These are phyloP conservation scores for Mrakia blollopis DNA, from an alignment of 768 basidiomycete genomes.

Conservation along the genomic window DNA sequence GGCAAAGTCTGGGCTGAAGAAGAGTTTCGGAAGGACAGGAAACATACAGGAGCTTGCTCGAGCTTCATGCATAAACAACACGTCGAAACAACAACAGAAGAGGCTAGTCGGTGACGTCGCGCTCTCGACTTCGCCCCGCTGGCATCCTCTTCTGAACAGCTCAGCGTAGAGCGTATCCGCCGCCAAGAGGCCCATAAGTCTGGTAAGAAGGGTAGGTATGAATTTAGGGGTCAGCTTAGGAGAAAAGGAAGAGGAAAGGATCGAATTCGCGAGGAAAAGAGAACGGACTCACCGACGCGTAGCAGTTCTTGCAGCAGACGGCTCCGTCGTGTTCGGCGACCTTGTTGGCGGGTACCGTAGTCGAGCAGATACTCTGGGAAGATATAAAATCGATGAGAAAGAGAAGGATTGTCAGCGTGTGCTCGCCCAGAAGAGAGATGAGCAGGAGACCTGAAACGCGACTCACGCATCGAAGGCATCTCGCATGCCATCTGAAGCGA, in stretches of 20 bases:
- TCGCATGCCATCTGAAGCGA: conserved; percentile 21
- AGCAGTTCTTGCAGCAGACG: conserved; percentile 41
- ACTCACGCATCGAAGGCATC: conserved; percentile 33
- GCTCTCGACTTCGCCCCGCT: not conserved
- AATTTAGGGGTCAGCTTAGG: not conserved
- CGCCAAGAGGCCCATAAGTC: conserved; percentile 8
- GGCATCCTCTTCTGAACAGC: too few species aligned
- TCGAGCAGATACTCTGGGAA: conserved; percentile 31
- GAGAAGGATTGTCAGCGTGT: conserved; percentile 36
- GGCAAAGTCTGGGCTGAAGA: not conserved
- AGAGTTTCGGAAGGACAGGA: too few species aligned
- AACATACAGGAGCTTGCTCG: too few species aligned
- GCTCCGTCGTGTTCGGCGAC: conserved; percentile 40
- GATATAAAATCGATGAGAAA: too few species aligned
- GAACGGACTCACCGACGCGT: conserved; percentile 40
- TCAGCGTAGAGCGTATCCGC: not conserved
- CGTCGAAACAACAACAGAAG: too few species aligned
- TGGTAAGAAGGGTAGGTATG: not conserved
- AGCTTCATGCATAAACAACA: too few species aligned
- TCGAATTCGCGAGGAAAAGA: too few species aligned
- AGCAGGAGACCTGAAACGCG: conserved; percentile 36
- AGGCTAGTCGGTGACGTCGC: not conserved
- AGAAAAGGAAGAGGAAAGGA: not conserved
- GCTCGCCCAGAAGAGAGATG: too few species aligned
- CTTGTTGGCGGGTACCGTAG: conserved; percentile 40